These are phyloP conservation scores for Usnea hakonensis DNA, from an alignment of 495 filamentous ascomycete species.

Conservation along the genomic window DNA sequence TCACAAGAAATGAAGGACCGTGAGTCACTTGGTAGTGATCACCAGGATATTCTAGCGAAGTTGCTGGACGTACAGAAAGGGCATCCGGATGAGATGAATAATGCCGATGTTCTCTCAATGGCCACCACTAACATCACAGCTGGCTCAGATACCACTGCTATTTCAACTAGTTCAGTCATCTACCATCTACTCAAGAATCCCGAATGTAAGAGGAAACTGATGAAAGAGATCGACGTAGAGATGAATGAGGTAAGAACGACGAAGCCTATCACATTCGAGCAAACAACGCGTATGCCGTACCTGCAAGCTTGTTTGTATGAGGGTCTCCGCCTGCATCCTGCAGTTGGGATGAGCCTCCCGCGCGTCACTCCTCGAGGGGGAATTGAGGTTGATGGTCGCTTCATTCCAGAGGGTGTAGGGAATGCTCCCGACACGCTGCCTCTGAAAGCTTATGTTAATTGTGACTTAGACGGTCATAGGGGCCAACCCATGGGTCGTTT, in stretches of 20 bases:
- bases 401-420: conserved; percentile 41
- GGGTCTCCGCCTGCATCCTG: conserved; percentile 53
- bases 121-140: conserved; percentile 58
- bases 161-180: conserved; percentile 52
- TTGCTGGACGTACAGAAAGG: conserved; percentile 41
- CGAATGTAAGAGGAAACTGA: conserved; percentile 35
- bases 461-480: conserved; percentile 47
- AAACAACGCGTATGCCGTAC: conserved; percentile 52
- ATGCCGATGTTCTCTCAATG: conserved; percentile 57
- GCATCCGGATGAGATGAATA: conserved; percentile 56
- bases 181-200: conserved; percentile 56
- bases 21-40: conserved; percentile 17
- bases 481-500: conserved; percentile 53
- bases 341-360: conserved; percentile 48
- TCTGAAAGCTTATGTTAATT: neutral
- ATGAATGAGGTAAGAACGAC: conserved; percentile 42
- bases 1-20: conserved; percentile 17
- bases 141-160: conserved; percentile 47
- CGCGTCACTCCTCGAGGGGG: conserved; percentile 36
- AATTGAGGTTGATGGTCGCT: conserved; percentile 31
- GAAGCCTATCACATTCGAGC: conserved; percentile 43
- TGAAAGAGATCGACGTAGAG: conserved; percentile 44
- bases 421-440: too few relatives aligned
- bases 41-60: conserved; percentile 39
- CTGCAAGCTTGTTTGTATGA: conserved; percentile 61